Evolutionary conservation across 2,329 filamentous ascomycete species (phyloP), one percentile per base, ranked within the genome.

Genomic region (Capronia americana): DNA sequence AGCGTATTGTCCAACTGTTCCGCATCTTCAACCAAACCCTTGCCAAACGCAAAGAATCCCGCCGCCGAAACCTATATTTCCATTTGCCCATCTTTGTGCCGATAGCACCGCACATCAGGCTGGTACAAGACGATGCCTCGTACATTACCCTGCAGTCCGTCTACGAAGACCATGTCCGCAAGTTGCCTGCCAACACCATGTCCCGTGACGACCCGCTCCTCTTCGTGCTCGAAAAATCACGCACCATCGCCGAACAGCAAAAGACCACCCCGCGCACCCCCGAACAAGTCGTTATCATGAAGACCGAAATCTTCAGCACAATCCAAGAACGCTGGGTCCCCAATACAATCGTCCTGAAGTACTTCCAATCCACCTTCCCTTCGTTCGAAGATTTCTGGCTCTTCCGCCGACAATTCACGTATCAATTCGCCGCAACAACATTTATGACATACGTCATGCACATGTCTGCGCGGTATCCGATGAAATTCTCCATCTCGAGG

Each of bases 371-470:
- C 71, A 91, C 89, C 4, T 98, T 95, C 80, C 91, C 93, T 32
- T 90, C 92, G 69, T 99, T 92, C 78, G 88, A 91, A 54, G 93
- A 97, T 74, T 97, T 98, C 84, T 99, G 94, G 93, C 87, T 99
- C 65, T 99, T 99, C 92, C 91, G 95, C 66, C 90, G 93, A 66
- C 93, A 97, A 71, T 97, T 99, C 81, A 91, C 92, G 24, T 97
- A 98, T 82, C 95, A 99, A 80, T 89, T 97, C 68, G 94, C 95
- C 23, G 88, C 93, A 1, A 86, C 98, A 70, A 97, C 95, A 0
- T 99, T 99, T 81, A 97, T 99, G 91, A 98, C 95, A 3, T 99
- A 98, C 77, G 90, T 97, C 66, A 90, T 99, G 82, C 94, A 94
- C 81, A 98, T 99, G 88, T 92, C 94, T 77, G 92, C 92, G 77